Percentiles rank a stretch among this genome's conserved stretches.
Evolutionary conservation across 768 basidiomycete genomes (phyloP).

Genomic region (Podaxis sp.): DNA sequence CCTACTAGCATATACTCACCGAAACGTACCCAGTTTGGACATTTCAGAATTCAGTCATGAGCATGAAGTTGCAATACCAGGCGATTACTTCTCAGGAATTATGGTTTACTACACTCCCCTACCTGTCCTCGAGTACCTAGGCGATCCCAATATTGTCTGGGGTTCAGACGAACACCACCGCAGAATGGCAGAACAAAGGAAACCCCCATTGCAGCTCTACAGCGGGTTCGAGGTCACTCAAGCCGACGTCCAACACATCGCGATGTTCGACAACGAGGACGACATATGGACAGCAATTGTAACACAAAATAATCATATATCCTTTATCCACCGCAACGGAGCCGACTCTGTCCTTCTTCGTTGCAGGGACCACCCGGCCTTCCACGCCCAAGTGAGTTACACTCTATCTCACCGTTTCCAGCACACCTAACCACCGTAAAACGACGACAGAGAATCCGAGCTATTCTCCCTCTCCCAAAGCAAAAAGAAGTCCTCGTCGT

Average conservation of each 20-base stretch:
- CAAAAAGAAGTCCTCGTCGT: slow-evolving; percentile 53
- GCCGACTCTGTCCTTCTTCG: slow-evolving; percentile 32
- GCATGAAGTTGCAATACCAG: slow-evolving; percentile 36
- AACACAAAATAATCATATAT: slow-evolving; percentile 8
- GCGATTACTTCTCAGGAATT: slow-evolving; percentile 44
- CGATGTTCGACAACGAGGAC: slow-evolving; percentile 25
- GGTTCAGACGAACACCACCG: slow-evolving; percentile 35
- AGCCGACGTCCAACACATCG: slow-evolving; percentile 31
- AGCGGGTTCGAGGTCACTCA: slow-evolving; percentile 34
- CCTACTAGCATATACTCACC: not conserved
- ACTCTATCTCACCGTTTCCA: not conserved
- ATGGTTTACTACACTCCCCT: slow-evolving; percentile 41
- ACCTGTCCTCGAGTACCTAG: slow-evolving; percentile 34
- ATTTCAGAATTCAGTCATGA: slow-evolving; percentile 35
- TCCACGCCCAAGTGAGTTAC: slow-evolving; percentile 22
- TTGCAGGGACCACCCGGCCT: slow-evolving; percentile 22
- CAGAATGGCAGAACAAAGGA: slow-evolving; percentile 31
- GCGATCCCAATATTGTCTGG: slow-evolving; percentile 32
- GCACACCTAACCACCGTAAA: not conserved
- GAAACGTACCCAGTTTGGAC: slow-evolving; percentile 27
- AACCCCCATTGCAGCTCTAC: slow-evolving; percentile 41
- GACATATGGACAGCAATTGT: slow-evolving; percentile 20
- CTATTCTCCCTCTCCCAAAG: slow-evolving; percentile 48
- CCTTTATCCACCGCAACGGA: slow-evolving; percentile 17
- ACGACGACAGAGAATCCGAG: slow-evolving; percentile 45